These are phyloP conservation scores for Leccinum uliginosum DNA, from an alignment of 768 basidiomycete genomes.

Conservation along the genomic window DNA sequence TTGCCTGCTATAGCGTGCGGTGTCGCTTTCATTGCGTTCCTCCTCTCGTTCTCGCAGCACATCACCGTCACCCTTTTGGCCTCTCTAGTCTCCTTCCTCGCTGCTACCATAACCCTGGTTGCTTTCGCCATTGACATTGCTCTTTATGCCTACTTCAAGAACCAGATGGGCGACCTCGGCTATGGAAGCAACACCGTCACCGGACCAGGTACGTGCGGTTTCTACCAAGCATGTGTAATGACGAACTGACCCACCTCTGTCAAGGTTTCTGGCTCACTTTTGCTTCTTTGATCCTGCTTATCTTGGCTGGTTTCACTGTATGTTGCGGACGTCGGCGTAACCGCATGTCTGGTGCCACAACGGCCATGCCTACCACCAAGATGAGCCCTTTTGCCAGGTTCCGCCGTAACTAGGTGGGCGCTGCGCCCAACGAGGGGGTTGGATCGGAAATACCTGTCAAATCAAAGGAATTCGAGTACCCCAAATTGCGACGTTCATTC, in stretches of 20 bases:
- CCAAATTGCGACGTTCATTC: not conserved
- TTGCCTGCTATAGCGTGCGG: slow-evolving; percentile 36
- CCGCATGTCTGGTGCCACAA: slow-evolving; percentile 41
- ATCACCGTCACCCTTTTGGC: slow-evolving; percentile 40
- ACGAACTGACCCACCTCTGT: not conserved
- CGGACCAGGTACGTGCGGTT: slow-evolving; percentile 51
- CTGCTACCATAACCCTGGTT: slow-evolving; percentile 62
- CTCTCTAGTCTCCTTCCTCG: slow-evolving; percentile 57
- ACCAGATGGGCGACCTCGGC: slow-evolving; percentile 50
- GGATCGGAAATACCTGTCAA: not conserved
- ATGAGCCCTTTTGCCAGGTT: slow-evolving; percentile 33
- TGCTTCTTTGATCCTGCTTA: slow-evolving; percentile 56
- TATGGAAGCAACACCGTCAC: slow-evolving; percentile 44
- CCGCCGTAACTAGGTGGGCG: slow-evolving; percentile 30
- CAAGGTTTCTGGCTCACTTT: slow-evolving; percentile 77
- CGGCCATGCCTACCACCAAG: slow-evolving; percentile 21
- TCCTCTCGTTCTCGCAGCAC: slow-evolving; percentile 58
- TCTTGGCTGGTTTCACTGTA: slow-evolving; percentile 63
- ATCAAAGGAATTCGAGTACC: not conserved
- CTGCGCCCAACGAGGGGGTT: not conserved
- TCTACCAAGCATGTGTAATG: not conserved
- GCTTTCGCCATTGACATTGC: slow-evolving; percentile 78
- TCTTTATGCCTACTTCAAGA: slow-evolving; percentile 57
- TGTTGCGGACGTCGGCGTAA: slow-evolving; percentile 63
- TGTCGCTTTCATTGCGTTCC: slow-evolving; percentile 59